A percentile compares a stretch with the other conserved stretches of the same genome.
These are phyloP conservation scores for Mycena olivaceomarginata DNA, from an alignment of 768 basidiomycete species.

Conservation along the genomic window DNA sequence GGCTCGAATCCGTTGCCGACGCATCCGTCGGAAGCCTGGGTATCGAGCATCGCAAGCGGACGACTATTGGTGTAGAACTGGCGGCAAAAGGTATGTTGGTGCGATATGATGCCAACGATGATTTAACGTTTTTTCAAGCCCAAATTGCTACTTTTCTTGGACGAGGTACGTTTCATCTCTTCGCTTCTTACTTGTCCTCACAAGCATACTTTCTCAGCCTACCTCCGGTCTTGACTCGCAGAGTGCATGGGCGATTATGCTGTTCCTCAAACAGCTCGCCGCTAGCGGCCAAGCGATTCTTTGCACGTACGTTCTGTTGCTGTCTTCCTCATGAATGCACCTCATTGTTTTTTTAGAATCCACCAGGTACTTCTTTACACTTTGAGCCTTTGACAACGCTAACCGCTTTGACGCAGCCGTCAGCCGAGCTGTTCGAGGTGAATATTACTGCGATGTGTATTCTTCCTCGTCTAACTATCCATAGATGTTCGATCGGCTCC, in stretches of 20 bases:
- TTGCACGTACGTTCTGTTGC: slow-evolving; percentile 79
- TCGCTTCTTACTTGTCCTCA: background rate
- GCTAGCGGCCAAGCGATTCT: slow-evolving; percentile 91
- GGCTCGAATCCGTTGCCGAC: slow-evolving; percentile 77
- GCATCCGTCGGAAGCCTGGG: slow-evolving; percentile 81
- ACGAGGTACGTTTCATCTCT: background rate
- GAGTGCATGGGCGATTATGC: slow-evolving; percentile 89
- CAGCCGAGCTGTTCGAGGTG: slow-evolving; percentile 87
- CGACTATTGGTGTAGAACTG: slow-evolving; percentile 72
- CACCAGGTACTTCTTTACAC: slow-evolving; percentile 55
- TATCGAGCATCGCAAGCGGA: slow-evolving; percentile 86
- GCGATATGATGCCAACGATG: background rate
- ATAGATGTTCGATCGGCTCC: slow-evolving; percentile 83
- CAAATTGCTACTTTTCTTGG: slow-evolving; percentile 12
- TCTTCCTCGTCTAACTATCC: background rate
- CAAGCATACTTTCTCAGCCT: slow-evolving; percentile 66
- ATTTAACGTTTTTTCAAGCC: background rate
- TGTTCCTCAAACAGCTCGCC: slow-evolving; percentile 85
- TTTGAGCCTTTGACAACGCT: background rate
- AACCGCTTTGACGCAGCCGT: slow-evolving; percentile 62
- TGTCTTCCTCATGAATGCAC: background rate
- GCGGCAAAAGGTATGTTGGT: slow-evolving; percentile 29
- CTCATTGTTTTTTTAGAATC: slow-evolving; percentile 55
- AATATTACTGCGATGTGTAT: background rate
- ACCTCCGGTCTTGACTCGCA: slow-evolving; percentile 93